Evolutionary conservation across 768 basidiomycete species (phyloP).

Genomic region (Boletus rubroflammeus): DNA sequence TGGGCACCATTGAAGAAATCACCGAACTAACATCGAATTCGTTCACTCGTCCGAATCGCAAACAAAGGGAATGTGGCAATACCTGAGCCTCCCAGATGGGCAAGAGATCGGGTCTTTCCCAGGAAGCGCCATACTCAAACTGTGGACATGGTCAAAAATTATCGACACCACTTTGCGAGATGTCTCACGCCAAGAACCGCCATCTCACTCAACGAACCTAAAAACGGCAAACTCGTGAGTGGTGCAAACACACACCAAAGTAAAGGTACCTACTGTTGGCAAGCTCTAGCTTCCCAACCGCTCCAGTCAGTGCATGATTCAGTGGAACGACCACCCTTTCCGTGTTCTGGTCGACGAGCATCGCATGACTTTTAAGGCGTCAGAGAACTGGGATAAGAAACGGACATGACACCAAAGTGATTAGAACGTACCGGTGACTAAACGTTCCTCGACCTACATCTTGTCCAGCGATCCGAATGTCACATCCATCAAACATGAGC

Average conservation of each 20-base stretch:
- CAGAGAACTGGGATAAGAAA: background rate
- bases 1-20: conserved; percentile 92
- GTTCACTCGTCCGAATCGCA: background rate
- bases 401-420: background rate
- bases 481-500: conserved; percentile 75
- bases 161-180: background rate
- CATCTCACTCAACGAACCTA: conserved; percentile 86
- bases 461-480: conserved; percentile 89
- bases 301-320: conserved; percentile 57
- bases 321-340: conserved; percentile 80
- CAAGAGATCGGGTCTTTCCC: conserved; percentile 78
- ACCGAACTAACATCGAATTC: conserved; percentile 55
- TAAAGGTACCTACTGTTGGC: conserved; percentile 69
- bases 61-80: conserved; percentile 1
- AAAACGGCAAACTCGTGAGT: background rate
- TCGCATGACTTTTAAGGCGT: conserved; percentile 48
- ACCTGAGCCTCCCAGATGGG: conserved; percentile 94
- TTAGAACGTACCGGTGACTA: conserved; percentile 56
- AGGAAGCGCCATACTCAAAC: conserved; percentile 90
- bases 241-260: background rate
- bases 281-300: conserved; percentile 70
- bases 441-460: conserved; percentile 91
- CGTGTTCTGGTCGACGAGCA: conserved; percentile 85
- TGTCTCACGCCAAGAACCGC: conserved; percentile 76
- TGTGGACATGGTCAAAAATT: conserved; percentile 42